Conservation (phyloP, 768 basidiomycete genomes). For the Clathrus columnatus region DNA sequence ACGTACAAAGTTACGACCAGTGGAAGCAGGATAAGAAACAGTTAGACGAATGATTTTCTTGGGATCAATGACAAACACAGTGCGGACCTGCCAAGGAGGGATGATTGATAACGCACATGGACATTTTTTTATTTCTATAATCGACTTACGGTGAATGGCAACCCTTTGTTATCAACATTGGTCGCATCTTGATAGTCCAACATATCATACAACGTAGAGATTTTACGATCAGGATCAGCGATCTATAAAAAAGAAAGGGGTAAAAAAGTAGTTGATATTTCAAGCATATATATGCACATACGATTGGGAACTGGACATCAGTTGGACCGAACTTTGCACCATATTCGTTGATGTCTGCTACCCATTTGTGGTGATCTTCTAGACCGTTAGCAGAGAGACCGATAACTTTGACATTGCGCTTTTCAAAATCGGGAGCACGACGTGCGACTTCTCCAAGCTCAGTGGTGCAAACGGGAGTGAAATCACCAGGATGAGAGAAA, state of each 20-base stretch:
- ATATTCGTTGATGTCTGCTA: conserved; percentile 76
- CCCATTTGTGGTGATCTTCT: conserved; percentile 78
- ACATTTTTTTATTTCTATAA: background rate
- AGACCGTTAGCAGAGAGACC: conserved; percentile 90
- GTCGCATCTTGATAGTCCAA: conserved; percentile 91
- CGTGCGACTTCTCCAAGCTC: conserved; percentile 95
- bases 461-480: conserved; percentile 93
- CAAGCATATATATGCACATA: conserved; percentile 27
- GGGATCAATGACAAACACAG: conserved; percentile 96
- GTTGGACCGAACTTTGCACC: conserved; percentile 66
- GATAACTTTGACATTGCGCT: conserved; percentile 87
- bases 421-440: conserved; percentile 72
- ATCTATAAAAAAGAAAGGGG: conserved; percentile 42
- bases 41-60: conserved; percentile 90
- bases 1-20: conserved; percentile 81
- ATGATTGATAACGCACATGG: background rate
- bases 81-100: conserved; percentile 57
- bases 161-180: conserved; percentile 75
- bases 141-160: conserved; percentile 78
- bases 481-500: conserved; percentile 93
- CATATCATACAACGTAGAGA: conserved; percentile 90
- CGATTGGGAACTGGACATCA: conserved; percentile 86
- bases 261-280: background rate
- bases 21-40: conserved; percentile 88
- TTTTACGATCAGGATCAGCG: conserved; percentile 80